Evolutionary conservation across 768 basidiomycete species (phyloP).

Genomic region (Suillus cothurnatus): DNA sequence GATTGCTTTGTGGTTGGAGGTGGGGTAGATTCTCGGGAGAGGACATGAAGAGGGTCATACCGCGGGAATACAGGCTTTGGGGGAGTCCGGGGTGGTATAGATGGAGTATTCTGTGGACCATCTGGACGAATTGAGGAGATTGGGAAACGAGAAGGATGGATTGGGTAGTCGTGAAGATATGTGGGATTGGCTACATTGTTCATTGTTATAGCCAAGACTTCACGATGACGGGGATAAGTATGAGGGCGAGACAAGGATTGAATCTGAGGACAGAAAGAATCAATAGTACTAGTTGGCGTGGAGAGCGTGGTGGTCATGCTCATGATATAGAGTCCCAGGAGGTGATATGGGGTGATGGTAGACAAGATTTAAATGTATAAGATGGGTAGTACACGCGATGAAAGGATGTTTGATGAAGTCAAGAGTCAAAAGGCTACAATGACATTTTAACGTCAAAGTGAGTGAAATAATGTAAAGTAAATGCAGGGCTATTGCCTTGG

Average conservation of each 20-base stretch:
- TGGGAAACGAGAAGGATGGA: conserved; percentile 31
- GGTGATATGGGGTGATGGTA: not conserved
- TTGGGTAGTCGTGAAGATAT: not conserved
- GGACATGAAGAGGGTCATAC: conserved; percentile 35
- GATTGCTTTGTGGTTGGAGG: conserved; percentile 21
- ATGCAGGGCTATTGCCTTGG: conserved; percentile 1
- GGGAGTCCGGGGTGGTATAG: conserved; percentile 23
- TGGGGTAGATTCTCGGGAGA: conserved; percentile 23
- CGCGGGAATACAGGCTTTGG: conserved; percentile 31
- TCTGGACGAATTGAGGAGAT: conserved; percentile 41
- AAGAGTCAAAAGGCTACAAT: not conserved
- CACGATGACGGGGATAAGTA: not conserved
- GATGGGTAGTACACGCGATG: not conserved
- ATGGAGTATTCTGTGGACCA: conserved; percentile 22
- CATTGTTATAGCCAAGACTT: conserved; percentile 6
- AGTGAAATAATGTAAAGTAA: conserved; percentile 2
- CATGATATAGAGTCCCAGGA: not conserved
- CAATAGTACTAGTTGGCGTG: not conserved
- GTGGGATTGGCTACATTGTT: not conserved
- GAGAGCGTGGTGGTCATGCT: not conserved
- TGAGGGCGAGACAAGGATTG: not conserved
- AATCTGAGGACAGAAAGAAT: not conserved
- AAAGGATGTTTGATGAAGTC: conserved; percentile 2
- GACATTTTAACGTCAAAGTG: not conserved
- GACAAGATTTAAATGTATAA: conserved; percentile 1